These are phyloP conservation scores for Blastocladiella emersonii DNA, from an alignment of 371 early-diverging fungal species.

Conservation along the genomic window DNA sequence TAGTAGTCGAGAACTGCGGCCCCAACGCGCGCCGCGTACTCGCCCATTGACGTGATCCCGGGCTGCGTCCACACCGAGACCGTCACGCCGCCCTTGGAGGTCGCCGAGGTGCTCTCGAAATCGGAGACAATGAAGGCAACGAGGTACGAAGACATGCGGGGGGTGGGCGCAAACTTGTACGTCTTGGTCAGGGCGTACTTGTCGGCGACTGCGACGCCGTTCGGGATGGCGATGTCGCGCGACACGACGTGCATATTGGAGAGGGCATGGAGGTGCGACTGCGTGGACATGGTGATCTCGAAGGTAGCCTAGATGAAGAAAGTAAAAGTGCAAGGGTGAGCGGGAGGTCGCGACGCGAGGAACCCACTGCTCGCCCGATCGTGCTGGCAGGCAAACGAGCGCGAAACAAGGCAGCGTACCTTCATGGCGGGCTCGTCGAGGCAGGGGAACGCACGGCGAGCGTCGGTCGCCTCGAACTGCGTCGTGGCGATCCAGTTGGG, in stretches of 20 bases:
- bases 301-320: too few species aligned
- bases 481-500: slow-evolving; percentile 53
- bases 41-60: slow-evolving; percentile 52
- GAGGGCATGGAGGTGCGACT: slow-evolving; percentile 48
- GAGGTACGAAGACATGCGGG: slow-evolving; percentile 75
- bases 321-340: too few species aligned
- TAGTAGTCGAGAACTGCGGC: slow-evolving; percentile 58
- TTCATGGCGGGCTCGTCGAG: slow-evolving; percentile 81
- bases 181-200: background rate
- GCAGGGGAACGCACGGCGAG: slow-evolving; percentile 80
- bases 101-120: slow-evolving; percentile 8
- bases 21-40: slow-evolving; percentile 64
- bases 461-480: slow-evolving; percentile 67
- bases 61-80: slow-evolving; percentile 65
- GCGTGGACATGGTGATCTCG: slow-evolving; percentile 56
- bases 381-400: too few species aligned
- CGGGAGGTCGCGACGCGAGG: too few species aligned
- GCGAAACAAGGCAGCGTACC: too few species aligned
- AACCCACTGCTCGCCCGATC: too few species aligned
- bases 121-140: background rate
- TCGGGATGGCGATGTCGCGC: slow-evolving; percentile 6
- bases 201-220: background rate
- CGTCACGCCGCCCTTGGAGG: slow-evolving; percentile 44
- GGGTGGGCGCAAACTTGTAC: slow-evolving; percentile 62
- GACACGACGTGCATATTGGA: slow-evolving; percentile 55